These are phyloP conservation scores for Aspergillus ellipticus DNA, from an alignment of 495 filamentous ascomycete species.

Conservation along the genomic window DNA sequence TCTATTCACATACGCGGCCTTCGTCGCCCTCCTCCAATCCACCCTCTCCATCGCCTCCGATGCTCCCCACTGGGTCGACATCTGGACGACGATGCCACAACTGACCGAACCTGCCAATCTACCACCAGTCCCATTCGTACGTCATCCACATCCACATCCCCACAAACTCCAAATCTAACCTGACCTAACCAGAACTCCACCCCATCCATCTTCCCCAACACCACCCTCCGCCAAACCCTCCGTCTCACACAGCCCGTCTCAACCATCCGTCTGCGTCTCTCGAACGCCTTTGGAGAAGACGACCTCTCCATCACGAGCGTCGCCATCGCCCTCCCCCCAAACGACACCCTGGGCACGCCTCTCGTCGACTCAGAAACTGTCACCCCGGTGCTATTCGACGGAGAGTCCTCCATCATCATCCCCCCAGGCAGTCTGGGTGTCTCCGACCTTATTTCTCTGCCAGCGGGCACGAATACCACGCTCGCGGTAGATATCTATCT, in stretches of 20 bases:
- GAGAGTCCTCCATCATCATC: slow-evolving; percentile 48
- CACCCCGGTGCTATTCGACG: slow-evolving; percentile 55
- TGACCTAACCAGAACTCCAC: slow-evolving; percentile 3
- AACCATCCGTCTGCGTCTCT: slow-evolving; percentile 58
- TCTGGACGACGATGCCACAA: slow-evolving; percentile 67
- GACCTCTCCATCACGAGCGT: slow-evolving; percentile 59
- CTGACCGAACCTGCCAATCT: slow-evolving; percentile 60
- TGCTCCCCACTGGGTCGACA: slow-evolving; percentile 55
- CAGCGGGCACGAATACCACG: slow-evolving; percentile 42
- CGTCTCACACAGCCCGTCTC: slow-evolving; percentile 51
- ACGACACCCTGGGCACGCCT: slow-evolving; percentile 47
- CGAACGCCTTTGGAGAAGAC: slow-evolving; percentile 62
- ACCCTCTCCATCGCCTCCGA: neutral
- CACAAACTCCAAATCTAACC: neutral
- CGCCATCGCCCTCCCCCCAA: slow-evolving; percentile 51
- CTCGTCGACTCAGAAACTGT: slow-evolving; percentile 49
- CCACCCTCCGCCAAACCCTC: slow-evolving; percentile 66
- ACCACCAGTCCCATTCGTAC: slow-evolving; percentile 56
- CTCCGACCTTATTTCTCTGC: slow-evolving; percentile 60
- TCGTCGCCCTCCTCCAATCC: neutral
- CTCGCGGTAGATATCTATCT: slow-evolving; percentile 60
- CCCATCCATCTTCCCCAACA: slow-evolving; percentile 40
- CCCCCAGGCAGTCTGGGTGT: slow-evolving; percentile 56
- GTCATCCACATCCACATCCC: slow-evolving; percentile 12
- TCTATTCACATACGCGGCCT: no score